Base-by-base conservation (phyloP, 192 early-diverging fungal species). In the Gigaspora rosea region DNA sequence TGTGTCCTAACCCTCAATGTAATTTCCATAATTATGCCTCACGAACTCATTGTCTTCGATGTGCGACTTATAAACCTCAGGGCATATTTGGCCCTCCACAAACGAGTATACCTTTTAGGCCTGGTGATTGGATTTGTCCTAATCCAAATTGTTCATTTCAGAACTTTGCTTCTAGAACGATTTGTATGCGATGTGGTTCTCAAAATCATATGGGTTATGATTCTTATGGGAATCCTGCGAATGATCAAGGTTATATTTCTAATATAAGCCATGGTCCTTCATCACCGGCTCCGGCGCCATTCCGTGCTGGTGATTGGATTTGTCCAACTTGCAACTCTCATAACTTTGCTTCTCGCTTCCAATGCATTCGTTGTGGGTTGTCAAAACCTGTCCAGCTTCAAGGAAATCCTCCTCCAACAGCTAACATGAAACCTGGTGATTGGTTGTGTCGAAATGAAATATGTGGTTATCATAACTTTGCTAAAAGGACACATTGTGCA, bases 41-140 rank as follows among this genome's bases (percentile, higher is more conserved):
- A 1, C 85, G 90, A 15, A 84, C 80, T 2, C 85, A 88, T 46
- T 92, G 91, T 65, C 76, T 86, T 27, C 79, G 79, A 59, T 92
- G 91, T 62, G 78, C 81, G 2, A 71, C 83, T 5, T 75, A 74
- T 27, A 81, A 84, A 68, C 85, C 87, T 32, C 62, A 80, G 7
- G 75, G 71, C 11, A 78, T 78, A 13, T 80, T 78, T 20, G 81
- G 79, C 1, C 78, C 74, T 7, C 73, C 77, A 27, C 71, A 78
- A 22, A 67, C 78, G 16, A 79, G 74, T n/a, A 81, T 83, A 48
- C 71, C 83, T 9, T 88, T 90, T 76, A 80, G 88, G 35, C 86
- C 86, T 12, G 93, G 93, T 12, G 92, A 93, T 79, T 94, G 92
- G 92, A 90, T 90, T 58, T 94, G 93, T 78, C 85, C 89, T 9